These are phyloP conservation scores for Stellera chamaejasme DNA, from an alignment of 345 rosid genomes.

Conservation along the genomic window DNA sequence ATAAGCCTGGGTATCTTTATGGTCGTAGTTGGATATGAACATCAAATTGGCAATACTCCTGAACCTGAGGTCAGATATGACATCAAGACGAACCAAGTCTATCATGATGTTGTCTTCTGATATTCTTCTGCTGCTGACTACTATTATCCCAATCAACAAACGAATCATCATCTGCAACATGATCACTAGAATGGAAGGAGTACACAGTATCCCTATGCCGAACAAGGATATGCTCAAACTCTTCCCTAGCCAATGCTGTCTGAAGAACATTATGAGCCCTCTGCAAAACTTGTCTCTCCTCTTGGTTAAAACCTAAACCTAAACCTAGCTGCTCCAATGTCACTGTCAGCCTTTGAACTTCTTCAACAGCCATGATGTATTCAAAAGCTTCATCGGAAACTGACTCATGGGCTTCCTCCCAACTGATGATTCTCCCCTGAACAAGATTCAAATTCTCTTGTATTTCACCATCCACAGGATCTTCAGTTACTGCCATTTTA, in stretches of 20 bases:
- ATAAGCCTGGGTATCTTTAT: slow-evolving; percentile 69
- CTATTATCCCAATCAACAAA: slow-evolving; percentile 35
- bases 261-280: slow-evolving; percentile 78
- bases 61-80: slow-evolving; percentile 42
- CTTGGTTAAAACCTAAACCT: slow-evolving; percentile 5
- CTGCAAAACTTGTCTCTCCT: slow-evolving; percentile 32
- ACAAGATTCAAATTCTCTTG: slow-evolving; percentile 38
- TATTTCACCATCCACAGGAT: slow-evolving; percentile 30
- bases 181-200: slow-evolving; percentile 60
- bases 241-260: slow-evolving; percentile 75
- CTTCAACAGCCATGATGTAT: slow-evolving; percentile 52
- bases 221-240: slow-evolving; percentile 63
- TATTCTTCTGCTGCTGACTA: slow-evolving; percentile 24
- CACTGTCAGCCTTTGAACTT: slow-evolving; percentile 43
- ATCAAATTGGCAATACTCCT: slow-evolving; percentile 59
- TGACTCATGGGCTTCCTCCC: slow-evolving; percentile 54
- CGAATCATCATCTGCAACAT: slow-evolving; percentile 37
- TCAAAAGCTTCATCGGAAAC: slow-evolving; percentile 41
- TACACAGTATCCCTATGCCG: slow-evolving; percentile 47
- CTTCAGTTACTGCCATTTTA: slow-evolving; percentile 24
- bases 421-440: slow-evolving; percentile 55
- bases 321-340: slow-evolving; percentile 32
- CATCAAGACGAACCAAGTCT: slow-evolving; percentile 62
- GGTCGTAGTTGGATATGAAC: slow-evolving; percentile 55
- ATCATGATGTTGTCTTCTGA: slow-evolving; percentile 38